Conservation (phyloP, 2,329 filamentous ascomycete species). For the Aspergillus oerlinghausenensis region DNA sequence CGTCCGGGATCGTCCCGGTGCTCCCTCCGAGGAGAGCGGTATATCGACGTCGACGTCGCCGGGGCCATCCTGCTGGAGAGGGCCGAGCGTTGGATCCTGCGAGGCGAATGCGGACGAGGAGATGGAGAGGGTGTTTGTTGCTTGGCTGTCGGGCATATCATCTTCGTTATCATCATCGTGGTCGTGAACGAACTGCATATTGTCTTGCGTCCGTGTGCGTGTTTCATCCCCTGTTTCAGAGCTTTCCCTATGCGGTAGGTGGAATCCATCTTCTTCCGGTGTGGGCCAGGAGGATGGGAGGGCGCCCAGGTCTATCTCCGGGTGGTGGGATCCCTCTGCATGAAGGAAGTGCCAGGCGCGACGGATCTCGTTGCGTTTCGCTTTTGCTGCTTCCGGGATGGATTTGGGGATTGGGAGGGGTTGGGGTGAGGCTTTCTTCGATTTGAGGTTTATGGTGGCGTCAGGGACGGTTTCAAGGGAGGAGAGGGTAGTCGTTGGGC, state of each 20-base stretch:
- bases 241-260: not conserved
- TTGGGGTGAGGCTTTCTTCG: not conserved
- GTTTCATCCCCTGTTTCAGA: not conserved
- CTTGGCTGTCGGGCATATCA: conserved; percentile 4
- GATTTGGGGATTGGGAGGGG: conserved; percentile 3
- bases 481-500: no score
- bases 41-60: not conserved
- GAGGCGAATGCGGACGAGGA: conserved; percentile 25
- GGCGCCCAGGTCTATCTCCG: conserved; percentile 19
- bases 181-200: no score
- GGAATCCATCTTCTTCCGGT: conserved; percentile 6
- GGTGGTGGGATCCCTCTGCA: conserved; percentile 12
- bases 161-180: not conserved
- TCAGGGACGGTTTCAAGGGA: conserved; percentile 9
- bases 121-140: conserved; percentile 17
- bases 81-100: not conserved
- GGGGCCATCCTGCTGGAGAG: not conserved
- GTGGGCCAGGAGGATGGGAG: conserved; percentile 26
- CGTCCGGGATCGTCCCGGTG: not conserved
- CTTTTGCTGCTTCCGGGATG: conserved; percentile 7
- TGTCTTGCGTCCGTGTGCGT: no score
- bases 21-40: not conserved
- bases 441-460: not conserved
- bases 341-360: conserved; percentile 23
- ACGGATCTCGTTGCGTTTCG: conserved; percentile 21